phyloP scores from a whole-genome alignment of 768 basidiomycete species.

The Phanerochaete carnosa region DNA sequence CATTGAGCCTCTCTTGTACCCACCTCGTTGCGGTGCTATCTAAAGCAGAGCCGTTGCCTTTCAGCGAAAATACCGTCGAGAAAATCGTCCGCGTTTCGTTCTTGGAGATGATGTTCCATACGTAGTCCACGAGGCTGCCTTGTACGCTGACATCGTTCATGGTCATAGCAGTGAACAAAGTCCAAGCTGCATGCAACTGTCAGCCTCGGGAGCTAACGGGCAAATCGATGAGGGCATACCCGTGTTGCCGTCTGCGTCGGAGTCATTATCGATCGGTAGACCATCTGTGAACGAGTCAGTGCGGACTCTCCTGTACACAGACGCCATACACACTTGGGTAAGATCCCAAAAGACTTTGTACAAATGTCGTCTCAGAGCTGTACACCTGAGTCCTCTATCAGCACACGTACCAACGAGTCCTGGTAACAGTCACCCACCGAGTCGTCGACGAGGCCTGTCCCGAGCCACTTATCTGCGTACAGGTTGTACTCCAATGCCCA shows the following conservation, averaged over 20 bases:
- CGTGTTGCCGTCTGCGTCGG: neutral
- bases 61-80: neutral
- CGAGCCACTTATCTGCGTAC: conserved; percentile 3
- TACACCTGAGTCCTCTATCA: neutral
- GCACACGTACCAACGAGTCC: no score
- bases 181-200: neutral
- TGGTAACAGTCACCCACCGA: neutral
- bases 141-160: conserved; percentile 11
- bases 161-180: neutral
- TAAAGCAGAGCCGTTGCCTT: neutral
- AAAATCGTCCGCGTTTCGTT: neutral
- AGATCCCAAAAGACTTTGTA: neutral
- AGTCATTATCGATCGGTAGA: neutral
- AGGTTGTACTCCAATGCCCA: conserved; percentile 7
- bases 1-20: neutral
- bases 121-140: neutral
- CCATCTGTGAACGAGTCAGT: conserved; percentile 7
- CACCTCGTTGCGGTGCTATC: neutral
- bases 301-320: conserved; percentile 1
- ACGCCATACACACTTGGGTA: neutral
- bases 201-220: neutral
- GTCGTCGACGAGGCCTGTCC: neutral
- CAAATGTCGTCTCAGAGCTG: neutral
- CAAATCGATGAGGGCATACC: conserved; percentile 2
- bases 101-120: neutral